A percentile compares a stretch with the other conserved stretches of the same genome.
Conservation (phyloP, 2,329 filamentous ascomycete species). For the Lachnellula arida region DNA sequence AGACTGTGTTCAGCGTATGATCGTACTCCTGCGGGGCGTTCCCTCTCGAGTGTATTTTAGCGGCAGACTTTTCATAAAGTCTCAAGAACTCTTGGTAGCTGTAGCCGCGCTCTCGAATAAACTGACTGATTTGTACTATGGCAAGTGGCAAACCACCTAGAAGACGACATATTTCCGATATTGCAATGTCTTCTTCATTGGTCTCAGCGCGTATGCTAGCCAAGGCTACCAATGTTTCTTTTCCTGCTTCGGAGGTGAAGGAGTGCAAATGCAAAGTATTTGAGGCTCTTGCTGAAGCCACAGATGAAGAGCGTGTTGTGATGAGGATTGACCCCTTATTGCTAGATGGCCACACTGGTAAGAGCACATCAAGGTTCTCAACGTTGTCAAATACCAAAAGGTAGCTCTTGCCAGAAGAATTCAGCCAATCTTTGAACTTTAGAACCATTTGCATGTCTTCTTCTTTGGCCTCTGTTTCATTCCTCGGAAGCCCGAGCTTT, state of each 20-base stretch:
- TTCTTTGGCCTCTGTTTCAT: slow-evolving; percentile 19
- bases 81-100: slow-evolving; percentile 26
- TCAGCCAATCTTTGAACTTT: slow-evolving; percentile 29
- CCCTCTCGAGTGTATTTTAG: slow-evolving; percentile 26
- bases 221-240: too few relatives aligned
- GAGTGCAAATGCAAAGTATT: slow-evolving; percentile 14
- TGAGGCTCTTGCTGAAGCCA: slow-evolving; percentile 14
- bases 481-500: slow-evolving; percentile 2
- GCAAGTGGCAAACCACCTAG: slow-evolving; percentile 31
- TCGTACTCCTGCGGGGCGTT: slow-evolving; percentile 24
- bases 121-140: slow-evolving; percentile 29
- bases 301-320: slow-evolving; percentile 23
- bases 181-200: too few relatives aligned
- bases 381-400: too few relatives aligned
- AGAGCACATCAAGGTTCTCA: neutral
- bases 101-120: slow-evolving; percentile 26
- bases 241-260: neutral
- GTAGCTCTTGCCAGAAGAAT: too few relatives aligned
- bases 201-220: too few relatives aligned
- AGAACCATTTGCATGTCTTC: slow-evolving; percentile 14
- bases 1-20: slow-evolving; percentile 25
- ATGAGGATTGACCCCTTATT: slow-evolving; percentile 25
- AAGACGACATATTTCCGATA: neutral
- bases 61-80: slow-evolving; percentile 27
- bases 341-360: slow-evolving; percentile 22